Base-by-base conservation (phyloP, 345 rosid species). In the Eucalyptus fibrosa region DNA sequence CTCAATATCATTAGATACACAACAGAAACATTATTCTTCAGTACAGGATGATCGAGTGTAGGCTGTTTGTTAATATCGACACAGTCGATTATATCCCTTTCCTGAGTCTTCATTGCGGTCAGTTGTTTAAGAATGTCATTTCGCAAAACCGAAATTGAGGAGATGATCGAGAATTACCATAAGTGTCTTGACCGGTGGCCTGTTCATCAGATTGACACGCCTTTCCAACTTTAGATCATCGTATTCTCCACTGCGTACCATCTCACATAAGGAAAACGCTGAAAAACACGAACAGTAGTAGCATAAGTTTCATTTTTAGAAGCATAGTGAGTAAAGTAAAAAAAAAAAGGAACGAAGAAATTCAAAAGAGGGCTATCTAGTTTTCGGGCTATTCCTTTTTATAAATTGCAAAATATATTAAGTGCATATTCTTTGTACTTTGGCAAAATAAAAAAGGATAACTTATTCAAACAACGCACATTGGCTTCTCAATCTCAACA, bases 201-300 rank as follows among this genome's bases (percentile, higher is more conserved):
- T 72, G 8, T 34, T 37, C 82, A 34, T 72, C 26, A 72, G 44
- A 34, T 72, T 34, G 21, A 18, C 45, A 9, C 3, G 44, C 82
- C 44, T 72, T 34, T 37, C 44, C 45, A 72, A 9, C 44, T 72
- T 42, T 72, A 72, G 44, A 72, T 72, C 82, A 72, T 72, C 82
- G 28, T 55, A 9, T 26, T 60, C 81, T 69, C 44, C 81, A 9
- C 81, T 40, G 44, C 9, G 42, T 67, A 26, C 44, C 24, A 34
- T 69, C 44, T 69, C 81, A 34, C 81, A 5, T 5, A 34, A 34
- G 44, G 81, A 69, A 69, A 34, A 69, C 24, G 37, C 81, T 17
- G 81, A 37, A 34, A 0, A 69, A 1, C 81, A 34, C 0, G 44
- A 69, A 18, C 12, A 34, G 26, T 2, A 34, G 26, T 4, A 72